Evolutionary conservation across 352 stramenopile genomes (phyloP).

Genomic region (Phytophthora ohioensis): DNA sequence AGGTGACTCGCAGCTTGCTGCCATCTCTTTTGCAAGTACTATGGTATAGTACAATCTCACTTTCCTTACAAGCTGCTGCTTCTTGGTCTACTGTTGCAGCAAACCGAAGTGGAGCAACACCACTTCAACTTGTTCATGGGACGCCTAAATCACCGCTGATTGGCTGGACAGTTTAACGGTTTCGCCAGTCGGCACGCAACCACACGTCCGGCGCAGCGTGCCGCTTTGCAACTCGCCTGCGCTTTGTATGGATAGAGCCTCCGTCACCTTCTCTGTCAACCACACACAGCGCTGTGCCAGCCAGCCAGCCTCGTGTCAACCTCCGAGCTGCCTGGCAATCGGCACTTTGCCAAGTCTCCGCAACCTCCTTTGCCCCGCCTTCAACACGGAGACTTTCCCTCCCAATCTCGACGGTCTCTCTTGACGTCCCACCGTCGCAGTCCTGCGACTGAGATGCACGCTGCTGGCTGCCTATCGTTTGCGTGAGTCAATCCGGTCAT

Average conservation of each 20-base stretch:
- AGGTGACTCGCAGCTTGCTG: too few relatives aligned
- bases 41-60: too few relatives aligned
- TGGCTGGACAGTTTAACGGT: slow-evolving; percentile 6
- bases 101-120: too few relatives aligned
- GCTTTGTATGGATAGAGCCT: background rate
- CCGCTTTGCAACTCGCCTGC: too few relatives aligned
- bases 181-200: slow-evolving; percentile 8
- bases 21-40: too few relatives aligned
- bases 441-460: background rate
- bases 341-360: slow-evolving; percentile 12
- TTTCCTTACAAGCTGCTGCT: too few relatives aligned
- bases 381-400: slow-evolving; percentile 30
- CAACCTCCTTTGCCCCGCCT: slow-evolving; percentile 14
- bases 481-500: slow-evolving; percentile 24
- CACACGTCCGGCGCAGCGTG: background rate
- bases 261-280: background rate
- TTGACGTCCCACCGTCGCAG: slow-evolving; percentile 21
- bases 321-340: background rate
- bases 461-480: slow-evolving; percentile 19
- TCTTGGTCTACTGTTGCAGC: too few relatives aligned
- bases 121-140: too few relatives aligned
- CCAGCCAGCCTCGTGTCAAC: too few relatives aligned
- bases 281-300: background rate
- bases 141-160: background rate
- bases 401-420: slow-evolving; percentile 34